Conservation (phyloP, 2,329 filamentous ascomycete genomes). For the Aspergillus intermedius region DNA sequence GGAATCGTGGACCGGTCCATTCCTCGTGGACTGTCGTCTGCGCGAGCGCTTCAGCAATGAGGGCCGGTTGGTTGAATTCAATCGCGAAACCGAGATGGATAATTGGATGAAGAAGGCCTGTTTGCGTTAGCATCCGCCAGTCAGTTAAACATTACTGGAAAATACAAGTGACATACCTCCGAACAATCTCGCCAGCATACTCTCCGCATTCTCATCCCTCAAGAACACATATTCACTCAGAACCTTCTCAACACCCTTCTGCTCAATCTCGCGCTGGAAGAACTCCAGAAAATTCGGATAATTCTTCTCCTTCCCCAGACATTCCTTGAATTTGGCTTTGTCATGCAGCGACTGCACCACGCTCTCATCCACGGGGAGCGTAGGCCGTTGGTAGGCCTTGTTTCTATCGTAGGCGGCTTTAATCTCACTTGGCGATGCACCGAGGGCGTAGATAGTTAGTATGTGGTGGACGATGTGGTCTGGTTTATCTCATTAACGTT, state of each 20-base stretch:
- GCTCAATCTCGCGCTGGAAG: slow-evolving; percentile 67
- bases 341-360: slow-evolving; percentile 53
- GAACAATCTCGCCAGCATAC: slow-evolving; percentile 63
- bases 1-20: slow-evolving; percentile 46
- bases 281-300: slow-evolving; percentile 72
- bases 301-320: slow-evolving; percentile 57
- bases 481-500: slow-evolving; percentile 12
- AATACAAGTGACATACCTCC: slow-evolving; percentile 42
- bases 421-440: slow-evolving; percentile 56
- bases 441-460: slow-evolving; percentile 68
- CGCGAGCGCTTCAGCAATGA: slow-evolving; percentile 73
- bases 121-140: neutral
- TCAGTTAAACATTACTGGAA: slow-evolving; percentile 1
- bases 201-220: slow-evolving; percentile 57
- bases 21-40: slow-evolving; percentile 64
- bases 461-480: slow-evolving; percentile 76
- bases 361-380: slow-evolving; percentile 41
- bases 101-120: slow-evolving; percentile 67
- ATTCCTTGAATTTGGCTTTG: slow-evolving; percentile 49
- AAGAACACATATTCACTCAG: slow-evolving; percentile 64
- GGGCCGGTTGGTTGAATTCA: slow-evolving; percentile 73
- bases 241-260: slow-evolving; percentile 55
- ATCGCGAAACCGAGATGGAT: slow-evolving; percentile 82
- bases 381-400: slow-evolving; percentile 57
- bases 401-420: slow-evolving; percentile 61